phyloP scores from a whole-genome alignment of 495 filamentous ascomycete genomes.

The Neurospora sp. region DNA sequence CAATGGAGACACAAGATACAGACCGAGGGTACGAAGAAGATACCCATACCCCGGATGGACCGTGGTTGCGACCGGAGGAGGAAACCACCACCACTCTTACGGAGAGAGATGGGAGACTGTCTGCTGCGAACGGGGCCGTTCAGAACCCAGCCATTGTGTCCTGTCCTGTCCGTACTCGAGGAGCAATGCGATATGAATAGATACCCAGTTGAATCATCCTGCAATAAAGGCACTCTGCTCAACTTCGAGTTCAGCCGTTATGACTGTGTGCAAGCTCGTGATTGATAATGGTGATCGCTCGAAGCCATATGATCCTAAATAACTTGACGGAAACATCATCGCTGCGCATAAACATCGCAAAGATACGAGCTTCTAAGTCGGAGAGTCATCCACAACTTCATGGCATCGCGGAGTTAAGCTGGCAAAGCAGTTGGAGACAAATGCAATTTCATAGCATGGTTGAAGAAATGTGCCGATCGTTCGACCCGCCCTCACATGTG shows the following conservation, averaged over 20 bases:
- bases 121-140: neutral
- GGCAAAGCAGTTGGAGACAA: neutral
- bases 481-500: conserved; percentile 77
- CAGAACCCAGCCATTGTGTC: neutral
- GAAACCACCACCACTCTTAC: neutral
- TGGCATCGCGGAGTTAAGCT: neutral
- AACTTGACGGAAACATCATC: neutral
- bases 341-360: neutral
- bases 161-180: neutral
- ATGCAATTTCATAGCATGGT: neutral
- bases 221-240: neutral
- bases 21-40: neutral
- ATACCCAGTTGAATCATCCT: neutral
- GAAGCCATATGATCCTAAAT: neutral
- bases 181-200: neutral
- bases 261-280: neutral
- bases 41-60: neutral
- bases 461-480: conserved; percentile 37
- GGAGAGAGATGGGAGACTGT: neutral
- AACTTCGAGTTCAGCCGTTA: neutral
- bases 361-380: neutral
- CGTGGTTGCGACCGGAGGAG: neutral
- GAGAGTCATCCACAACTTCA: neutral
- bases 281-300: neutral
- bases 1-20: neutral